phyloP scores from a whole-genome alignment of 352 stramenopile genomes.

The Sclerospora graminicola region DNA sequence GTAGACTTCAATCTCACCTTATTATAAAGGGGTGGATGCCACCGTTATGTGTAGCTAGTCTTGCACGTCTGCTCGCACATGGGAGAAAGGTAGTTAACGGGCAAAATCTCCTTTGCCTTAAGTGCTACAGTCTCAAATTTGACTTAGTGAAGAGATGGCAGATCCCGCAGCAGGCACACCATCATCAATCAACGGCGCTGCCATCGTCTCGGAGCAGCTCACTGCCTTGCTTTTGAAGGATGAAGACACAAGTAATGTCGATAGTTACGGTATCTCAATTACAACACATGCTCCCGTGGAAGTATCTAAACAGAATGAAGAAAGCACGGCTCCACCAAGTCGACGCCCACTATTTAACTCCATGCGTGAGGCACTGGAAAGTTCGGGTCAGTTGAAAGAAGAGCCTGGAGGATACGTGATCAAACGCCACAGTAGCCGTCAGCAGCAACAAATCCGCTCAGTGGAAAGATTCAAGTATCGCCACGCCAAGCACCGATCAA shows the following conservation, averaged over 20 bases:
- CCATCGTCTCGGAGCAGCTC: conserved; percentile 11
- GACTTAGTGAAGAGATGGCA: conserved; percentile 12
- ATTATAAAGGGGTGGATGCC: conserved; percentile 8
- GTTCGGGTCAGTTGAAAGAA: conserved; percentile 23
- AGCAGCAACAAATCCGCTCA: conserved; percentile 9
- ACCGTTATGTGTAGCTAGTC: conserved; percentile 16
- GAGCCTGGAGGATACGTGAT: conserved; percentile 28
- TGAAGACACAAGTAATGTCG: conserved; percentile 3
- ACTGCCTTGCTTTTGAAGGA: conserved; percentile 12
- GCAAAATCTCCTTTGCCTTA: background rate
- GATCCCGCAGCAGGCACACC: conserved; percentile 4
- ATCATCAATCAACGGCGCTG: conserved; percentile 7
- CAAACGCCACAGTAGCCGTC: conserved; percentile 15
- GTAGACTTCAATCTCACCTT: background rate
- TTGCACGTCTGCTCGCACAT: conserved; percentile 16
- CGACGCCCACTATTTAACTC: conserved; percentile 29
- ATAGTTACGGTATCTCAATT: background rate
- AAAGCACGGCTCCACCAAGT: conserved; percentile 2
- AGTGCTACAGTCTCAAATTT: conserved; percentile 13
- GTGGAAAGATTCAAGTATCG: conserved; percentile 8
- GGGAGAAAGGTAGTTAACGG: conserved; percentile 13
- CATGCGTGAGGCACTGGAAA: conserved; percentile 34
- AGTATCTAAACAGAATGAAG: background rate
- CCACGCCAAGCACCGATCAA: conserved; percentile 5
- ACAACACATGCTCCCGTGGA: background rate